These are phyloP conservation scores for Achaetomium macrosporum DNA, from an alignment of 2,329 filamentous ascomycete species.

Conservation along the genomic window DNA sequence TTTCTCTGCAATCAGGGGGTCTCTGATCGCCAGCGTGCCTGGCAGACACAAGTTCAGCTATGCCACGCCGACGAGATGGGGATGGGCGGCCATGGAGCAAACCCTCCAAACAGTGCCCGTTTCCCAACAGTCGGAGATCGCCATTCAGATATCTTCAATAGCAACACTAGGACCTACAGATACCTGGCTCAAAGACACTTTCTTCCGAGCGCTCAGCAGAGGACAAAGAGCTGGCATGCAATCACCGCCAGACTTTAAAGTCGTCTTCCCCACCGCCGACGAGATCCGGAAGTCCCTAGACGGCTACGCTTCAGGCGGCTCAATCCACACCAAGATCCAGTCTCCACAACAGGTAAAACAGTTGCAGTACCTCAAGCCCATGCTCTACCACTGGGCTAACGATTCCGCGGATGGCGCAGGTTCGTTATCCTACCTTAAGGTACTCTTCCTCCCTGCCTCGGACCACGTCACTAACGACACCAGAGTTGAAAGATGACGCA, in stretches of 20 bases:
- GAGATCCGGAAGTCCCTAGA: conserved; percentile 73
- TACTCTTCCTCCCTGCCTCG: not conserved
- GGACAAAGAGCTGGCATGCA: conserved; percentile 23
- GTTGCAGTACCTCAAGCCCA: conserved; percentile 61
- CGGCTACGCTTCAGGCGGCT: conserved; percentile 70
- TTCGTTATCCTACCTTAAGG: not conserved
- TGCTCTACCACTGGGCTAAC: conserved; percentile 72
- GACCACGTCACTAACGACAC: not conserved
- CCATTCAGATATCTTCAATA: conserved; percentile 71
- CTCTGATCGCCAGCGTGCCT: conserved; percentile 73
- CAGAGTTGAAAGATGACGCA: conserved; percentile 24
- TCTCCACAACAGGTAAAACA: conserved; percentile 67
- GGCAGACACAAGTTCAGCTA: conserved; percentile 52
- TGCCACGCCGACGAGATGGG: conserved; percentile 57
- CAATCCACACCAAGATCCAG: conserved; percentile 76
- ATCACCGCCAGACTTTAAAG: conserved; percentile 49
- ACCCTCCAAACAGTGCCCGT: conserved; percentile 51
- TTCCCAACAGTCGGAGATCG: conserved; percentile 42
- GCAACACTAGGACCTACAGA: conserved; percentile 68
- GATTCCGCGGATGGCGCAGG: conserved; percentile 39
- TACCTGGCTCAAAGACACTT: conserved; percentile 63
- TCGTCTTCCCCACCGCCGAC: conserved; percentile 75
- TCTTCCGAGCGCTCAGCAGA: conserved; percentile 47
- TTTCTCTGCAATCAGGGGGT: conserved; percentile 62
- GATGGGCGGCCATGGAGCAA: conserved; percentile 64